Evolutionary conservation across 2,329 filamentous ascomycete species (phyloP).

Genomic region (Alternaria alternata): DNA sequence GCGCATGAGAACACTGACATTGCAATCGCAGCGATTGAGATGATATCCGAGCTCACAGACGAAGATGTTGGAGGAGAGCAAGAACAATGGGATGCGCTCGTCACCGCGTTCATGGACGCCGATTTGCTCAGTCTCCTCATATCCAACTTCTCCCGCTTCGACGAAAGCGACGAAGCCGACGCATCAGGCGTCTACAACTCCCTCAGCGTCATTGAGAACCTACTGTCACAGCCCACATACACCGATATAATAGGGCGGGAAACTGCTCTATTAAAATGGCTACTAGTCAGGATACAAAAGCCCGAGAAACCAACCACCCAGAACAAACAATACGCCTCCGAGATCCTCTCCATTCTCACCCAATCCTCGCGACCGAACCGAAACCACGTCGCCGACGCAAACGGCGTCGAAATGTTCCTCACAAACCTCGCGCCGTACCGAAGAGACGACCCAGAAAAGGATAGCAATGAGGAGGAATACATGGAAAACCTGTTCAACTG

Average conservation of each 20-base stretch:
- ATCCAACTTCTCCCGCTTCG: slow-evolving; percentile 79
- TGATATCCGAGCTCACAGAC: slow-evolving; percentile 89
- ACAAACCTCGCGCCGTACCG: slow-evolving; percentile 87
- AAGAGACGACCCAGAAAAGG: slow-evolving; percentile 83
- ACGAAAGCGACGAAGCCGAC: slow-evolving; percentile 77
- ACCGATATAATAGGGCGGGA: slow-evolving; percentile 77
- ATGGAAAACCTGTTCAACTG: slow-evolving; percentile 93
- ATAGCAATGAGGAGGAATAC: slow-evolving; percentile 91
- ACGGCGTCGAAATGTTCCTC: slow-evolving; percentile 81
- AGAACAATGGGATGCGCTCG: slow-evolving; percentile 80
- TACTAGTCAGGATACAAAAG: slow-evolving; percentile 75
- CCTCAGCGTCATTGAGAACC: slow-evolving; percentile 81
- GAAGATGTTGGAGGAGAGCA: slow-evolving; percentile 87
- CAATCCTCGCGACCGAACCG: slow-evolving; percentile 76
- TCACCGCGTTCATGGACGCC: slow-evolving; percentile 67
- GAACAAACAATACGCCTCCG: slow-evolving; percentile 94
- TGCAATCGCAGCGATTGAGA: slow-evolving; percentile 87
- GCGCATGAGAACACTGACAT: slow-evolving; percentile 98
- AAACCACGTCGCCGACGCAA: slow-evolving; percentile 66
- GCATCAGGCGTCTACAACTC: slow-evolving; percentile 87
- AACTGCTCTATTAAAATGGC: slow-evolving; percentile 75
- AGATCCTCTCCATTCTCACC: slow-evolving; percentile 87
- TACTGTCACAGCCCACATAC: slow-evolving; percentile 74
- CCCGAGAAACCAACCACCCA: slow-evolving; percentile 76
- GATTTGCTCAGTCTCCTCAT: slow-evolving; percentile 78